Base-by-base conservation (phyloP, 2,329 filamentous ascomycete species). In the Fusarium begoniae region DNA sequence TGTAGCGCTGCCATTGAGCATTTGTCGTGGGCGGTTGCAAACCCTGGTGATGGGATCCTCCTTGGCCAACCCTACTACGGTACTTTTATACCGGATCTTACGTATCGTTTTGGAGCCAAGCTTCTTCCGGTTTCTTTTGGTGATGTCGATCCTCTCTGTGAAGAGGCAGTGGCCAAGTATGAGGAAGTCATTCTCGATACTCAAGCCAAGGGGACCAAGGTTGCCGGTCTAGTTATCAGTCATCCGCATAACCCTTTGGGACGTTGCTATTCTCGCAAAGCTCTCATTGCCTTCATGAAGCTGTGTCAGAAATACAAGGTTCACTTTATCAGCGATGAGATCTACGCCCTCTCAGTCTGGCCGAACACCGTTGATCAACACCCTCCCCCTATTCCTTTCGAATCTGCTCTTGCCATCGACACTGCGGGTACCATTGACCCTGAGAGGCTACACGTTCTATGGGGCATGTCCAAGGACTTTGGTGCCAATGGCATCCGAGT, bases 401-500 rank as follows among this genome's bases (percentile, higher is more conserved):
- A 82, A 15, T 89, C 87, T 0, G 79, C 80, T 1, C 79, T 88
- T 5, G 82, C 85, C 1, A 84, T 89, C 24, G 81, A 86, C 28
- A 76, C 81, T 1, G 65, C 75, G 0, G 84, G 80, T 0, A 73
- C 87, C 38, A 87, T 90, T 38, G 84, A 90, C 64, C 81, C 84
- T 2, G 70, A 77, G 13, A 82, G 85, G 4, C 81, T 91, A 0
- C 89, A 91, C 76, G 84, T 89, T 3, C 78, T 88, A 28, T 84
- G 85, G 79, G 82, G 83, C 30, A 81, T 84, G 74, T 83, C 80
- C 57, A 85, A 87, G 73, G 88, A 90, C 77, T 91, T 90, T 78
- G 87, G 87, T 30, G 85, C 87, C 26, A 89, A 89, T 47, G 89
- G 89, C 1, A 79, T 90, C 13, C 84, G 88, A 2, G 70, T 90